Evolutionary conservation across 2,329 filamentous ascomycete genomes (phyloP).

Genomic region (Lecanicillium sp.): DNA sequence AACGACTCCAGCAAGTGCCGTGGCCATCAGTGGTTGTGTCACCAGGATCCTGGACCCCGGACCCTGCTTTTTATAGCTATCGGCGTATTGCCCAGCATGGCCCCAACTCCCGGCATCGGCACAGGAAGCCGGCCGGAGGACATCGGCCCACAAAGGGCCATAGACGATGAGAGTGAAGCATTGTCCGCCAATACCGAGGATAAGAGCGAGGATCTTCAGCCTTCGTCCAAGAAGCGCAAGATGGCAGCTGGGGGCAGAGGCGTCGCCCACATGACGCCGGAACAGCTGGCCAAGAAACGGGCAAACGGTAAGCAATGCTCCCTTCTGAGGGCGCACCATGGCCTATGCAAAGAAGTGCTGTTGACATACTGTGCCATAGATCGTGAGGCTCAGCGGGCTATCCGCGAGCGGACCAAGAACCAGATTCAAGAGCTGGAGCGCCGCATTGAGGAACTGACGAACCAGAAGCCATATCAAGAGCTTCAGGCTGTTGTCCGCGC

Average conservation of each 20-base stretch:
- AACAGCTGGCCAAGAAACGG: conserved; percentile 63
- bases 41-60: no score
- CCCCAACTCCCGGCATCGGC: no score
- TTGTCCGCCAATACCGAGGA: not conserved
- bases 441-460: conserved; percentile 67
- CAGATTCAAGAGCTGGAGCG: conserved; percentile 70
- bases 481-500: conserved; percentile 67
- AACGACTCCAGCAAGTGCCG: no score
- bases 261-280: conserved; percentile 60
- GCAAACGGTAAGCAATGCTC: conserved; percentile 40
- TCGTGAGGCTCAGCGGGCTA: conserved; percentile 77
- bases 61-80: no score
- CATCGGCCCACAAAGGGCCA: no score
- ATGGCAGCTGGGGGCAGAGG: conserved; percentile 37
- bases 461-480: conserved; percentile 76
- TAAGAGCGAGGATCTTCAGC: not conserved
- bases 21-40: no score
- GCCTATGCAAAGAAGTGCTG: no score
- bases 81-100: no score
- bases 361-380: conserved; percentile 35
- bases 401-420: conserved; percentile 72
- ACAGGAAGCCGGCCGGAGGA: no score
- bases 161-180: no score
- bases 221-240: conserved; percentile 35
- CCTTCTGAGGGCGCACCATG: not conserved